Evolutionary conservation across 2,329 filamentous ascomycete species (phyloP), one percentile per base, ranked within the genome.

Genomic region (Emmonsia crescens): DNA sequence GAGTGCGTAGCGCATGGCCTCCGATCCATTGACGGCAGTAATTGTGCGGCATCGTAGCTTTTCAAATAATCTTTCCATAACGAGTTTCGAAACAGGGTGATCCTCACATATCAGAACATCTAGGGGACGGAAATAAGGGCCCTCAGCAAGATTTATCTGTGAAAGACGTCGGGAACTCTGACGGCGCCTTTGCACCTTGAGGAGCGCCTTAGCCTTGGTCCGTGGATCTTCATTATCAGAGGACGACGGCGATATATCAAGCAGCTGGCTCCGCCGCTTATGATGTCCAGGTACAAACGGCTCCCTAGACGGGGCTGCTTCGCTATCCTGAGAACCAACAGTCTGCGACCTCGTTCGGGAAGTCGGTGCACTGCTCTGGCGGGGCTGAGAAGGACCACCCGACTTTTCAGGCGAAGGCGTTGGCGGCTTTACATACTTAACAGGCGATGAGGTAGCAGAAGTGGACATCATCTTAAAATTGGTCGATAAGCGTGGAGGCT

Each of bases 31-130:
- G 2, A 87, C 83, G 4, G 94, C 93, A 2, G 90, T 91, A 69
- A 99, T 94, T 9, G 93, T 96, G 49, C 94, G 89, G 70, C 94
- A 99, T 42, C 91, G 88, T 42, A 97, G 80, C 76, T 97, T 99
- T 74, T 99, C 94, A 59, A 99, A 82, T 8, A 99, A 79, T 69
- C 96, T 94, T 72, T 99, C 94, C 93, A 99, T 97, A n/a, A 99
- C 93, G 79, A 99, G 86, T 27, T 93, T 85, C 5, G 94, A 96
- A 3, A 99, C 93, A 0, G 94, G 94, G 73, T 99, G 94, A 70
- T 99, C 94, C 76, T 99, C 94, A 72, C 94, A 97, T 59, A 99
- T 96, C 59, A 99, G 80, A 5, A 99, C 89, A 74, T 99, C 94
- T 59, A 99, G 77, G 1, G 94, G 91, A 36, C 94, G 84, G 76